These are phyloP conservation scores for Prunus davidiana DNA, from an alignment of 306 rosid genomes.

Conservation along the genomic window DNA sequence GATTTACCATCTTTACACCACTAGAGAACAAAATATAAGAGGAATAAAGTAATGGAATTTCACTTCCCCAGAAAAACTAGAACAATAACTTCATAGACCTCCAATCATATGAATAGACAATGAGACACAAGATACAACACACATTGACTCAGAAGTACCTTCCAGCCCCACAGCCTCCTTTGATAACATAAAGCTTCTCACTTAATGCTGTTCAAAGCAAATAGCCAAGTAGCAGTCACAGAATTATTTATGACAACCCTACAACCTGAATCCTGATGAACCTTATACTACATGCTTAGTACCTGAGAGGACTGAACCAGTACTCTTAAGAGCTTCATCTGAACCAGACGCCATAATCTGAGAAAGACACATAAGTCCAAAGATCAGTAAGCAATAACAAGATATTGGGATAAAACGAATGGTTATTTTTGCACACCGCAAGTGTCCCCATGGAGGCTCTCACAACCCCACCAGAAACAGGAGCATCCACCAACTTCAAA, in stretches of 20 bases:
- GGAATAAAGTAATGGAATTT: constrained; percentile 13
- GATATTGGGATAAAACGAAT: constrained; percentile 21
- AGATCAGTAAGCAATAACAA: constrained; percentile 27
- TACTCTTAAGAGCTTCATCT: constrained; percentile 74
- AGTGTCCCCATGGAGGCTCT: constrained; percentile 81
- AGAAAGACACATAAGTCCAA: constrained; percentile 24
- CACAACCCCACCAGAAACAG: constrained; percentile 92
- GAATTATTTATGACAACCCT: constrained; percentile 23
- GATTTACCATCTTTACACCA: constrained; percentile 93
- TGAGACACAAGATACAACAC: constrained; percentile 1
- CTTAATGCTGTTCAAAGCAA: constrained; percentile 66
- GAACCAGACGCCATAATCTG: constrained; percentile 94
- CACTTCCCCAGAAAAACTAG: constrained; percentile 11
- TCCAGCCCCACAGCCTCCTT: constrained; percentile 90
- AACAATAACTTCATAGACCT: constrained; percentile 10
- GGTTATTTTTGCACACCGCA: constrained; percentile 57
- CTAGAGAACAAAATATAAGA: constrained; percentile 43
- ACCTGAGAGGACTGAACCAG: constrained; percentile 86
- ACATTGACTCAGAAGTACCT: constrained; percentile 53
- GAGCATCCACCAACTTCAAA: constrained; percentile 95
- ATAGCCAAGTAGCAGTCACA: constrained; percentile 24
- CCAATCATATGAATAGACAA: not conserved
- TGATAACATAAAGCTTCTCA: constrained; percentile 88
- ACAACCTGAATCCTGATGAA: constrained; percentile 14
- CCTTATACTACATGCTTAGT: constrained; percentile 24